Base-by-base conservation (phyloP, 495 filamentous ascomycete species). In the Bacidia rubella region DNA sequence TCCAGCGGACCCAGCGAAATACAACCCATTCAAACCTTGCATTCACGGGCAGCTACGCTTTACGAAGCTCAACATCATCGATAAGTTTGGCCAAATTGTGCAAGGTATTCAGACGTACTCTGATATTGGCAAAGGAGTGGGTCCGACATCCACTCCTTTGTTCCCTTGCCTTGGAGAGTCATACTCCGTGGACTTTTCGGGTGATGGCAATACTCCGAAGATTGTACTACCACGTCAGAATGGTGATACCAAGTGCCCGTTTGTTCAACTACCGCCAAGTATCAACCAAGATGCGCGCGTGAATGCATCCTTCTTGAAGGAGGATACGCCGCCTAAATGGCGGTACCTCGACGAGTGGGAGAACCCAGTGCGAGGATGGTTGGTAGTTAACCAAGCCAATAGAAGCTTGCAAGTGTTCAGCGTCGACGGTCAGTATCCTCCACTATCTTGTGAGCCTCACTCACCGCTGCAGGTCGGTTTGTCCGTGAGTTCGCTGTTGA, bases 311-410 rank as follows among this genome's bases (percentile, higher is more conserved):
- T 76, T 71, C 39, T 9, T 44, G 19, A 43, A 69, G 0, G 57
- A 35, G 10, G 49, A 44, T 4, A 40, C 29, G 17, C 4, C 51
- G 4, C 15, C 10, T 22, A 11, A 3, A 7, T 44, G 20, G 41
- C 7, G 24, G 32, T n/a, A 4, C 9, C 24, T 40, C n/a, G 40
- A 52, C 0, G 70, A 76, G 21, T 71, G 62, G 63, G 75, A 78
- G 46, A 67, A 66, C 38, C 76, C 74, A 20, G 63, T 78, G 51
- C 77, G 68, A 67, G 76, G 77, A 1, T 79, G 76, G 75, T 27
- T 78, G 0, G 60, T 79, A 0, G 52, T 69, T 53, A 80, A 80
- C 63, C 76, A 69, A 54, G 64, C 57, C 45, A 29, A 48, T 48
- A 47, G 57, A 24, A 70, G 68, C 1, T 47, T 80, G 2, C 75